These are phyloP conservation scores for Glycine latifolia DNA, from an alignment of 306 rosid genomes.

Conservation along the genomic window DNA sequence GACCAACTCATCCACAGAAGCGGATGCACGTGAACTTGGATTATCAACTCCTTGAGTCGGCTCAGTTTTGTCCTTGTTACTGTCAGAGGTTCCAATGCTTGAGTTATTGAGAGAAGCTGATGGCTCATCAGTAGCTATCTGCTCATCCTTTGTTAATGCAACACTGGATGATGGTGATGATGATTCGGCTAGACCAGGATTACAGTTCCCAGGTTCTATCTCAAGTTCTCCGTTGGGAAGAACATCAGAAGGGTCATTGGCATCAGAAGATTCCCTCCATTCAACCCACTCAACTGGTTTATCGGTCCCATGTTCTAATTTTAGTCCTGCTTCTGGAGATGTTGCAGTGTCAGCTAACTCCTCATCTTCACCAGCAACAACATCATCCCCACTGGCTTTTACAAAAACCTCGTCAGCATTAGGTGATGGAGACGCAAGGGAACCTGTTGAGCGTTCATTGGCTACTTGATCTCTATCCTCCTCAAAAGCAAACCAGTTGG, in stretches of 20 bases:
- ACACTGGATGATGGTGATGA: slow-evolving; percentile 59
- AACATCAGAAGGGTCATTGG: slow-evolving; percentile 64
- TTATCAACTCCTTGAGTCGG: slow-evolving; percentile 52
- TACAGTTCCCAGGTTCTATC: slow-evolving; percentile 53
- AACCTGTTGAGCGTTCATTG: slow-evolving; percentile 75
- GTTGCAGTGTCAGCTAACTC: slow-evolving; percentile 86
- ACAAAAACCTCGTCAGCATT: slow-evolving; percentile 59
- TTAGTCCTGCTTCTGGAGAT: slow-evolving; percentile 67
- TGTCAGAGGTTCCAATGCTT: slow-evolving; percentile 36
- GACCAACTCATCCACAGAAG: neutral
- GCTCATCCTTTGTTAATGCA: slow-evolving; percentile 49
- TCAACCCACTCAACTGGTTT: slow-evolving; percentile 98
- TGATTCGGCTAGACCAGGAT: slow-evolving; percentile 55
- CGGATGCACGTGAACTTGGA: slow-evolving; percentile 40
- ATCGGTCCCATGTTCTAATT: slow-evolving; percentile 70
- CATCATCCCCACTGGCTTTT: slow-evolving; percentile 57
- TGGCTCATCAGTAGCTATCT: slow-evolving; percentile 52
- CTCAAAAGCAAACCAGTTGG: slow-evolving; percentile 98
- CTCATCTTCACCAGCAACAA: slow-evolving; percentile 75
- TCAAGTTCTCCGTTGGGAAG: slow-evolving; percentile 76
- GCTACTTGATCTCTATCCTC: slow-evolving; percentile 71
- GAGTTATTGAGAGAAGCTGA: slow-evolving; percentile 44
- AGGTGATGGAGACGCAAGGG: slow-evolving; percentile 78
- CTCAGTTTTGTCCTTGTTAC: slow-evolving; percentile 8
- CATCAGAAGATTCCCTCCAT: slow-evolving; percentile 95